Base-by-base conservation (phyloP, 2,329 filamentous ascomycete species). In the Claviceps citrina region DNA sequence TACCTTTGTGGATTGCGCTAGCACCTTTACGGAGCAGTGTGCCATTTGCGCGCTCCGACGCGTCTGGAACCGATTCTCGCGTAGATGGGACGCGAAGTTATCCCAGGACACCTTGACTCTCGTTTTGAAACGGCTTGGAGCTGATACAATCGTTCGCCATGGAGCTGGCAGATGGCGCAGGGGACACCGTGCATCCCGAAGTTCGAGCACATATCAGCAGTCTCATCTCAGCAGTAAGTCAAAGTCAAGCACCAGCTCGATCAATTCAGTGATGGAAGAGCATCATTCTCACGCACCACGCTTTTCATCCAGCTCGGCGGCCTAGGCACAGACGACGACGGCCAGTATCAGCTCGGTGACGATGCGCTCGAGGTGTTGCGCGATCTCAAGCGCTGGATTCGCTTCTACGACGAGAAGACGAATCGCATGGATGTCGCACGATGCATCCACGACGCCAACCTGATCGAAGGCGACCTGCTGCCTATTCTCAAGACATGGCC, bases 401-500 rank as follows among this genome's bases (percentile, higher is more conserved):
- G 85, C 50, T 76, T 94, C 46, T 91, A 91, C 67, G 87, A 95
- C 59, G 84, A 93, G 56, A 93, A 93, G 58, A 77, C 81, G 47
- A 93, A 94, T 56, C 81, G 89, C 49, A 81, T 93, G 69, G 91
- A 98, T 56, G 91, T 98, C 44, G 87, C 89, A 45, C 74, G 91
- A 62, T 95, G 86, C 58, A 69, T 96, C 49, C 80, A 85, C 54
- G 86, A 96, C 59, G 82, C 86, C 33, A 95, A 95, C 54, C 62
- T 98, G n/a, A 75, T 96, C 42, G 81, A 81, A 54, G 84, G 84
- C 38, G 91, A 98, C 59, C 63, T 98, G 41, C 67, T 96, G 42
- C 85, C 89, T 41, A 96, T 98, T 47, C 68, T 98, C 18, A 79
- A 84, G 8, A 66, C 76, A 44, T 94, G 84, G 84, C 73, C 80